A percentile compares a stretch with the other conserved stretches of the same genome.
phyloP scores from a whole-genome alignment of 169 alveolate genomes.

The Cryptosporidium sp. region DNA sequence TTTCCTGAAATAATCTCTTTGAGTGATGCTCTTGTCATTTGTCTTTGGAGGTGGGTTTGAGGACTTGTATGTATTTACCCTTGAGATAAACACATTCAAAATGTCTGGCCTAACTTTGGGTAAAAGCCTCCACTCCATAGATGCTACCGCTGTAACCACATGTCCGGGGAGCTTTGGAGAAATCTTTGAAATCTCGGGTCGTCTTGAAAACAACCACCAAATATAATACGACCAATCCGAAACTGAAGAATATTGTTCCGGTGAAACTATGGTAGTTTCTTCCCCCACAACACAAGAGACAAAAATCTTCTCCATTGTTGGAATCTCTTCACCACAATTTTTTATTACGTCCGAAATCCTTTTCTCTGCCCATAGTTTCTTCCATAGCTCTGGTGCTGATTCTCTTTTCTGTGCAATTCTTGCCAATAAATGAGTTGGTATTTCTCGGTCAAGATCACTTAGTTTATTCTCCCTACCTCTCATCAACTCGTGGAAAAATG shows the following conservation, averaged over 20 bases:
- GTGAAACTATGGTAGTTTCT: background rate
- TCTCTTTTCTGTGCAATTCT: slow-evolving; percentile 32
- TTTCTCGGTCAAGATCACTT: slow-evolving; percentile 29
- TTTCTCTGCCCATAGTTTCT: slow-evolving; percentile 45
- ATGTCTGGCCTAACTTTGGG: slow-evolving; percentile 58
- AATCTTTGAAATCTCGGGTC: slow-evolving; percentile 45
- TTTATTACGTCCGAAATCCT: slow-evolving; percentile 32
- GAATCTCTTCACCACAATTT: background rate
- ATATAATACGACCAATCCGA: slow-evolving; percentile 69
- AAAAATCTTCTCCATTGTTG: slow-evolving; percentile 27
- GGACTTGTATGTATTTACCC: slow-evolving; percentile 20
- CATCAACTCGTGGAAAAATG: slow-evolving; percentile 49
- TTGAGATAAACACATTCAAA: slow-evolving; percentile 22
- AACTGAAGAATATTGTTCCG: slow-evolving; percentile 55
- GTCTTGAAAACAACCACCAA: slow-evolving; percentile 73
- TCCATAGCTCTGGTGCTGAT: slow-evolving; percentile 59
- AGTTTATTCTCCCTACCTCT: slow-evolving; percentile 65
- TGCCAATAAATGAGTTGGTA: slow-evolving; percentile 46
- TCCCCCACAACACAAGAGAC: slow-evolving; percentile 35
- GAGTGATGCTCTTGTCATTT: background rate
- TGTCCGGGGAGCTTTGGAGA: slow-evolving; percentile 70
- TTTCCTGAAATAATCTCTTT: slow-evolving; percentile 14
- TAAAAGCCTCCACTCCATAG: slow-evolving; percentile 72
- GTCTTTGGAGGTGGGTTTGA: slow-evolving; percentile 53
- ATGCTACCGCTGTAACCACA: slow-evolving; percentile 47